Percentiles rank a stretch among this genome's conserved stretches.
Conservation (phyloP, 1,284 basidiomycete genomes). For the Grifola frondosa region DNA sequence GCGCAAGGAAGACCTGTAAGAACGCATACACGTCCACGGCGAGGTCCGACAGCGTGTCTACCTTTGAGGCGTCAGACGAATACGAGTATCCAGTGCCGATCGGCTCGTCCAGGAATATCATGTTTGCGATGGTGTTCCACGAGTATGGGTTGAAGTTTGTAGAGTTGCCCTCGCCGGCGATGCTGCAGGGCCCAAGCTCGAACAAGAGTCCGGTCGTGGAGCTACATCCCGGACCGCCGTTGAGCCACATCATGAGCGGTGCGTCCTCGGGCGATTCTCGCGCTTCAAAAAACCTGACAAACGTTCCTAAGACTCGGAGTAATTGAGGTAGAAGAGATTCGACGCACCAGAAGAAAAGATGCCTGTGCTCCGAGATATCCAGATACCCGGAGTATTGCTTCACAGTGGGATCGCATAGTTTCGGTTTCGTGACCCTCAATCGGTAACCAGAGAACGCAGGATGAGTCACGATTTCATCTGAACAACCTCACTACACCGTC, state of each 20-base stretch:
- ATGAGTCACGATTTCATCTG: conserved; percentile 77
- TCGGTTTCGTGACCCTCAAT: conserved; percentile 69
- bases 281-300: conserved; percentile 79
- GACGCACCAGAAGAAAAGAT: conserved; percentile 83
- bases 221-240: conserved; percentile 80
- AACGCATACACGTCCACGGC: conserved; percentile 89
- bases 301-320: background rate
- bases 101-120: conserved; percentile 86
- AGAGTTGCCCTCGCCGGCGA: conserved; percentile 61
- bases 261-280: conserved; percentile 71
- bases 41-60: conserved; percentile 72
- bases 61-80: conserved; percentile 65
- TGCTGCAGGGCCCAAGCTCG: conserved; percentile 84
- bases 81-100: conserved; percentile 91
- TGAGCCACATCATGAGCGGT: conserved; percentile 87
- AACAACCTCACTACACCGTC: background rate
- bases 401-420: conserved; percentile 79
- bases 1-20: conserved; percentile 80
- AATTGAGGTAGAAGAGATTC: conserved; percentile 27
- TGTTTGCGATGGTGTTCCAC: conserved; percentile 41
- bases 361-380: conserved; percentile 83
- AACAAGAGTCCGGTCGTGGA: conserved; percentile 79
- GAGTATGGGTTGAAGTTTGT: conserved; percentile 65
- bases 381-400: conserved; percentile 90
- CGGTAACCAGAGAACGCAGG: conserved; percentile 69